Evolutionary conservation across 2,329 filamentous ascomycete species (phyloP), one percentile per base, ranked within the genome.

Genomic region (Coccinonectria pachysandricola): DNA sequence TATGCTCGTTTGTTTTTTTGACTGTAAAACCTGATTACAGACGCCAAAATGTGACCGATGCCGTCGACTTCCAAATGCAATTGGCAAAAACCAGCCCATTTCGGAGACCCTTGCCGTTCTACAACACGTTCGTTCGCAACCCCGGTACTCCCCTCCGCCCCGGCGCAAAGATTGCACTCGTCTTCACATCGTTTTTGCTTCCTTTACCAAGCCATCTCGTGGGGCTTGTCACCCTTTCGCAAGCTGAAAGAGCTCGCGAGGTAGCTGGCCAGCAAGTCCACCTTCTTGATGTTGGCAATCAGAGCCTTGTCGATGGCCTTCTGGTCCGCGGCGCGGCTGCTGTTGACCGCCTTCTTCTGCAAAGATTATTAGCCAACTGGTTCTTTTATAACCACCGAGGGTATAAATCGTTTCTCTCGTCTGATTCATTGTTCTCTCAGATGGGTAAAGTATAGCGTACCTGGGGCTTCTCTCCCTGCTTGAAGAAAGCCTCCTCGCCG

Each of bases 191-290:
- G n/a, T n/a, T n/a, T n/a, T n/a, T n/a, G n/a, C n/a, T n/a, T n/a
- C n/a, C n/a, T 76, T 68, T 95, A 98, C 78, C 88, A 98, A 70
- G 84, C 83, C 91, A 98, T 96, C 79, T 93, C 84, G 72, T 98
- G 91, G 68, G 91, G 91, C 80, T 88, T 87, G 76, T 98, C 88
- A 59, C 91, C 91, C 75, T 87, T 95, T 71, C 88, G 83, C 67
- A 98, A 79, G 78, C 83, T 92, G 83, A 98, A 98, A 61, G 80
- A 85, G 65, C 80, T 84, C 59, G 75, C 75, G 53, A 98, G 84
- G 78, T 98, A 98, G 70, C 79, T 84, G 60, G 77, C 67, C 53
- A 98, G 82, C 67, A 88, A 71, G 51, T 86, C 81, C 65, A 93
- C 86, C 79, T 96, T 95, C 83, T 96, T 96, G 75, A 98, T 91